phyloP scores from a whole-genome alignment of 192 early-diverging fungal species.

The Backusella macrospora region DNA sequence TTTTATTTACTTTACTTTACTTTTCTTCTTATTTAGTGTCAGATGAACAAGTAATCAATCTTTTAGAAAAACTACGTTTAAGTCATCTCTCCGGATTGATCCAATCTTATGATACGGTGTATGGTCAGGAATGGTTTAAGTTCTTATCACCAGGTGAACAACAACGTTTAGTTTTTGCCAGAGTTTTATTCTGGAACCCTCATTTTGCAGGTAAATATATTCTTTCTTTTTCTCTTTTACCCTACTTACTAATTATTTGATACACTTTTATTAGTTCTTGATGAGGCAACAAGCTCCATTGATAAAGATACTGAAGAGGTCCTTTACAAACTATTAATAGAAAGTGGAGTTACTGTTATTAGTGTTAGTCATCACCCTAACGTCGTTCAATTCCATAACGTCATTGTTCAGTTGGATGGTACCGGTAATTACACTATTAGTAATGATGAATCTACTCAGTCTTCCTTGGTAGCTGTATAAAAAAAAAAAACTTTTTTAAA shows the following conservation, averaged over 20 bases:
- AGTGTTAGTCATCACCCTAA: conserved; percentile 83
- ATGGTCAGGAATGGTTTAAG: conserved; percentile 62
- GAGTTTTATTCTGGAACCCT: conserved; percentile 73
- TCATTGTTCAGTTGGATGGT: conserved; percentile 43
- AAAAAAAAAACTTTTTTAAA: background rate
- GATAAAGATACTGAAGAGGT: conserved; percentile 52
- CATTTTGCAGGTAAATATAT: conserved; percentile 62
- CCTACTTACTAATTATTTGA: conserved; percentile 31
- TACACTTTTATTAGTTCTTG: conserved; percentile 47
- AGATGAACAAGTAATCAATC: conserved; percentile 44
- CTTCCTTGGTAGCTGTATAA: conserved; percentile 15
- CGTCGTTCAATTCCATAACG: conserved; percentile 54
- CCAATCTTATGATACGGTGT: conserved; percentile 46
- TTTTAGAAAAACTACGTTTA: conserved; percentile 44
- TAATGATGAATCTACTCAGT: background rate
- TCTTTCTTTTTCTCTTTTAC: background rate
- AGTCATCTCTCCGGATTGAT: conserved; percentile 43
- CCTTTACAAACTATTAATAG: conserved; percentile 62
- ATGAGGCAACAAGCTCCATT: conserved; percentile 73
- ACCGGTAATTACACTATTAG: conserved; percentile 36
- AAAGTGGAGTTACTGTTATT: conserved; percentile 80
- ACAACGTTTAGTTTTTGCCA: conserved; percentile 69
- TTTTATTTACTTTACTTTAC: background rate
- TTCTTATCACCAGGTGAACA: conserved; percentile 79
- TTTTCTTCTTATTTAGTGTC: conserved; percentile 36